Percentiles rank a stretch among this genome's conserved stretches.
Evolutionary conservation across 2,329 filamentous ascomycete species (phyloP).

Genomic region (Fusarium scirpi): DNA sequence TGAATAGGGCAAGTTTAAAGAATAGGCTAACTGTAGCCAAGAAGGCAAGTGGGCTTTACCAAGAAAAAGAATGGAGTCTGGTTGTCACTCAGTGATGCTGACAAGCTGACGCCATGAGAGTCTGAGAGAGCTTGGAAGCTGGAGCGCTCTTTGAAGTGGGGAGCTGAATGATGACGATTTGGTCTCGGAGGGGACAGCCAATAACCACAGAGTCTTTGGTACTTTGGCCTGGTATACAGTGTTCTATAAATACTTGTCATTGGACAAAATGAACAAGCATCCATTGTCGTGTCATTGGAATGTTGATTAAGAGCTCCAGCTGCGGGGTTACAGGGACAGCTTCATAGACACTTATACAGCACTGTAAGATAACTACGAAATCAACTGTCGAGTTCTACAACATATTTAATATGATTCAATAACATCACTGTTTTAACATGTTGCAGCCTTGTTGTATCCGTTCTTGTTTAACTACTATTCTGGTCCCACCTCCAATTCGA

Average conservation of each 20-base stretch:
- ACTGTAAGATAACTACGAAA: neutral
- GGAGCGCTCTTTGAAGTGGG: conserved; percentile 7
- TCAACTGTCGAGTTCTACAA: too few species aligned
- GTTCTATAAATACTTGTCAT: conserved; percentile 3
- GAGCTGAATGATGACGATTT: conserved; percentile 31
- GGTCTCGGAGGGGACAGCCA: conserved; percentile 20
- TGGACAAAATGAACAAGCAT: conserved; percentile 16
- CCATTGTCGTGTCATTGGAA: conserved; percentile 2
- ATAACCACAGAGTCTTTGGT: conserved; percentile 15
- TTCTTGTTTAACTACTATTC: neutral
- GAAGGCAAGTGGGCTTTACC: conserved; percentile 21
- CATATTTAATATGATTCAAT: neutral
- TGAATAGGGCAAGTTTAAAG: neutral
- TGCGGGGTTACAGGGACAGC: conserved; percentile 11
- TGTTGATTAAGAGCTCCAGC: conserved; percentile 5
- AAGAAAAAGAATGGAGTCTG: conserved; percentile 13
- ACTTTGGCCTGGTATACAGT: conserved; percentile 7
- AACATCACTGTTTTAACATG: neutral
- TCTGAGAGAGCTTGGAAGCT: conserved; percentile 26
- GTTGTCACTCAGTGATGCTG: conserved; percentile 26
- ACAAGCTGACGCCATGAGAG: conserved; percentile 34
- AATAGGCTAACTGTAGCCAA: conserved; percentile 11
- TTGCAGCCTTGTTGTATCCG: neutral
- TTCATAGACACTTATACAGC: neutral
- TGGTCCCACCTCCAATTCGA: neutral